Conservation (phyloP, 73 alveolate genomes). For the Symbiodinium pilosum region DNA sequence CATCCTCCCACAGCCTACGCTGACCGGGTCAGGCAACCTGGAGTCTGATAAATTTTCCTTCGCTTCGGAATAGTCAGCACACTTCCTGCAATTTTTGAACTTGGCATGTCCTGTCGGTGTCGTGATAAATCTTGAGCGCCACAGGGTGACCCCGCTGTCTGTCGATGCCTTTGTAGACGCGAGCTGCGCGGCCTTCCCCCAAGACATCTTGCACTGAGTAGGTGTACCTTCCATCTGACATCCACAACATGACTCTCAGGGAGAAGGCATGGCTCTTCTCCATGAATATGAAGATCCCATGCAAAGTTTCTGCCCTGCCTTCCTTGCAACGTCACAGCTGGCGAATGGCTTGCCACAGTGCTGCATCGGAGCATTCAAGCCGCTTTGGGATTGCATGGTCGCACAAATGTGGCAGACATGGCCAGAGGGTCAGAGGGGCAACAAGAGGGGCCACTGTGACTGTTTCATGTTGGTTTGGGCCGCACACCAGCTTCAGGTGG, state of each 20-base stretch:
- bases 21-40: too few species aligned
- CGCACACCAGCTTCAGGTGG: too few species aligned
- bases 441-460: too few species aligned
- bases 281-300: not conserved
- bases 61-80: too few species aligned
- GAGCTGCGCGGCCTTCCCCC: slow-evolving; percentile 72
- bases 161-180: slow-evolving; percentile 50
- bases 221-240: not conserved
- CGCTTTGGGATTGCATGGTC: not conserved
- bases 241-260: too few species aligned
- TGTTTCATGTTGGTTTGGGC: too few species aligned
- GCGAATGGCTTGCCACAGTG: not conserved
- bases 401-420: too few species aligned
- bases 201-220: not conserved
- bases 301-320: not conserved
- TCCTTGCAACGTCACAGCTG: not conserved
- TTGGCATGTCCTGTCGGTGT: slow-evolving; percentile 32
- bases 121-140: slow-evolving; percentile 54
- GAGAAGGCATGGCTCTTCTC: slow-evolving; percentile 26
- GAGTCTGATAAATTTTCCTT: too few species aligned
- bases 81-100: not conserved
- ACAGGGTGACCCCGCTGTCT: not conserved
- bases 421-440: too few species aligned
- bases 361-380: not conserved
- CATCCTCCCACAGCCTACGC: not conserved